These are phyloP conservation scores for Cyamopsis tetragonoloba DNA, from an alignment of 306 rosid genomes.

Conservation along the genomic window DNA sequence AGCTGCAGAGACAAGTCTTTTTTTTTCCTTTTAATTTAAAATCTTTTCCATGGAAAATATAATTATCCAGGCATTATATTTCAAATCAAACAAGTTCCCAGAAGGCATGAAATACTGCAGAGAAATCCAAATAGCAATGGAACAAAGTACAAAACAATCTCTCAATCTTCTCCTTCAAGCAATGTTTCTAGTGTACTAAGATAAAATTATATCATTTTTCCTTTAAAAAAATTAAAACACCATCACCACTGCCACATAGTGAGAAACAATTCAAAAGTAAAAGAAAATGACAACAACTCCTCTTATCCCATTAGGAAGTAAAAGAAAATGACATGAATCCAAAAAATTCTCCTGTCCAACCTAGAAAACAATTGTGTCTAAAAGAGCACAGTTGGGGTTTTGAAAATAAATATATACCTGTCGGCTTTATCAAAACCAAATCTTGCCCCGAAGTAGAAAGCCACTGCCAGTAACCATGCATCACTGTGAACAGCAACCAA, in stretches of 20 bases:
- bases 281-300: too few species aligned
- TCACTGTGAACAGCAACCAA: conserved; percentile 42
- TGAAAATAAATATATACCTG: conserved; percentile 21
- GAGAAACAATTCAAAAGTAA: background rate
- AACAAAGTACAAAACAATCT: background rate
- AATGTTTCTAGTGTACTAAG: background rate
- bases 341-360: background rate
- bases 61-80: background rate
- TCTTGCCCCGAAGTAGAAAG: conserved; percentile 40
- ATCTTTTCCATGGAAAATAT: background rate
- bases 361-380: background rate
- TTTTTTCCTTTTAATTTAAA: background rate
- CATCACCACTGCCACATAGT: background rate
- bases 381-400: background rate
- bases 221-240: background rate
- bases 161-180: background rate
- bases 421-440: conserved; percentile 42
- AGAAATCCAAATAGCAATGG: background rate
- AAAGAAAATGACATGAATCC: background rate
- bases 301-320: too few species aligned
- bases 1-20: background rate
- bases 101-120: background rate
- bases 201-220: background rate
- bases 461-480: conserved; percentile 39
- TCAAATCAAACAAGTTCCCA: background rate